phyloP scores from a whole-genome alignment of 2,329 filamentous ascomycete genomes.

The Curvularia sp. region DNA sequence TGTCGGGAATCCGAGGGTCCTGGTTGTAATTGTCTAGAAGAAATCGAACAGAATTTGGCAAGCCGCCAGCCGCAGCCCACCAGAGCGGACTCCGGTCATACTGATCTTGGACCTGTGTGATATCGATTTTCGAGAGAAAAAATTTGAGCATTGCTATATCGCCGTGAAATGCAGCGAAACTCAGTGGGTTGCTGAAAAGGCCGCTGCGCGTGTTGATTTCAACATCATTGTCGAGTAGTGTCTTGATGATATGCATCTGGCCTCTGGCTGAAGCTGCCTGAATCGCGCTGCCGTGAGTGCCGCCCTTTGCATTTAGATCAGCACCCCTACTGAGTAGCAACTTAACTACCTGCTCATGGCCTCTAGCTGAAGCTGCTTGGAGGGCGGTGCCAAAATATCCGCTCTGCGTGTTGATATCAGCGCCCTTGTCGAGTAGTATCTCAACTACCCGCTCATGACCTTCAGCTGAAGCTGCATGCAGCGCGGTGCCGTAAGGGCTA shows the following conservation, averaged over 20 bases:
- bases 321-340: constrained; percentile 22
- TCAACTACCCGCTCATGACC: too few relatives aligned
- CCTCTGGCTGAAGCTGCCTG: background rate
- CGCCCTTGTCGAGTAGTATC: constrained; percentile 21
- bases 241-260: background rate
- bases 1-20: constrained; percentile 8
- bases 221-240: background rate
- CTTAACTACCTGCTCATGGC: constrained; percentile 28
- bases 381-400: constrained; percentile 28
- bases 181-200: background rate
- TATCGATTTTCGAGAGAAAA: background rate
- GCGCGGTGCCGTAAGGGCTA: too few relatives aligned
- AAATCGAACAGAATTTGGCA: background rate
- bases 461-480: too few relatives aligned
- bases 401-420: constrained; percentile 25
- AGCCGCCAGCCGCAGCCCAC: background rate
- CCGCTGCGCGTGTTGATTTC: background rate
- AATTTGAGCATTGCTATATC: background rate
- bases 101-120: background rate
- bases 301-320: constrained; percentile 22
- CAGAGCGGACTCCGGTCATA: background rate
- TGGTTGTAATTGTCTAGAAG: background rate
- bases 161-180: background rate
- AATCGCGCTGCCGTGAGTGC: constrained; percentile 25
- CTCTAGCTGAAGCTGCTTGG: constrained; percentile 28